Evolutionary conservation across 441 rosid genomes (phyloP).

Genomic region (Eugenia klotzschiana): DNA sequence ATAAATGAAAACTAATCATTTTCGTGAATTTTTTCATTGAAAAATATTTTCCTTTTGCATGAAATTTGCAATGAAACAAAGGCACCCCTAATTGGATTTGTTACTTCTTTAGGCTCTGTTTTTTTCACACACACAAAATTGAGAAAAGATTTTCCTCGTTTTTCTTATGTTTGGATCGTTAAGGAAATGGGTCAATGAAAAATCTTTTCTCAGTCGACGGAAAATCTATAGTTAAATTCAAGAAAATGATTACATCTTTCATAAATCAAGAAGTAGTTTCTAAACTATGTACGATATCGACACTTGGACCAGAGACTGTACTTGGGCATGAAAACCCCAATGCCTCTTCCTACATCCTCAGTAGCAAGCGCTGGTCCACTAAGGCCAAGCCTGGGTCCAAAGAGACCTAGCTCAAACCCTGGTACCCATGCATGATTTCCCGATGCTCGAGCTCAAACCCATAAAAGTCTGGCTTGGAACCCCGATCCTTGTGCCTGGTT

Average conservation of each 20-base stretch:
- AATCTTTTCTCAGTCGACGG: neutral
- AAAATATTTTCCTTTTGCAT: neutral
- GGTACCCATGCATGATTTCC: neutral
- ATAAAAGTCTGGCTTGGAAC: too few species aligned
- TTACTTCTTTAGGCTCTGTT: neutral
- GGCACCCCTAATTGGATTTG: neutral
- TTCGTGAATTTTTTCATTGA: neutral
- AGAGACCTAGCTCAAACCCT: neutral
- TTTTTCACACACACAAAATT: neutral
- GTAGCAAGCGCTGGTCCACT: neutral
- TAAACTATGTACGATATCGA: neutral
- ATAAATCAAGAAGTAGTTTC: neutral
- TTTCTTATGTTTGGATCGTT: neutral
- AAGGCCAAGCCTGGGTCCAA: neutral
- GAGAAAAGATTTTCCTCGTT: neutral
- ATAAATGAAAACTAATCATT: neutral
- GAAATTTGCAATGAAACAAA: neutral
- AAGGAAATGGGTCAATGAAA: neutral
- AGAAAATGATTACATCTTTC: neutral
- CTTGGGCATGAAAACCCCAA: neutral
- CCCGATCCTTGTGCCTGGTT: too few species aligned
- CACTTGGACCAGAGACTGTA: neutral
- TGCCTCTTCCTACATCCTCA: neutral
- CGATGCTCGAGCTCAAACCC: too few species aligned
- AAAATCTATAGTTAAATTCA: neutral